Evolutionary conservation across 495 filamentous ascomycete genomes (phyloP).

Genomic region (Aspergillus leporis): DNA sequence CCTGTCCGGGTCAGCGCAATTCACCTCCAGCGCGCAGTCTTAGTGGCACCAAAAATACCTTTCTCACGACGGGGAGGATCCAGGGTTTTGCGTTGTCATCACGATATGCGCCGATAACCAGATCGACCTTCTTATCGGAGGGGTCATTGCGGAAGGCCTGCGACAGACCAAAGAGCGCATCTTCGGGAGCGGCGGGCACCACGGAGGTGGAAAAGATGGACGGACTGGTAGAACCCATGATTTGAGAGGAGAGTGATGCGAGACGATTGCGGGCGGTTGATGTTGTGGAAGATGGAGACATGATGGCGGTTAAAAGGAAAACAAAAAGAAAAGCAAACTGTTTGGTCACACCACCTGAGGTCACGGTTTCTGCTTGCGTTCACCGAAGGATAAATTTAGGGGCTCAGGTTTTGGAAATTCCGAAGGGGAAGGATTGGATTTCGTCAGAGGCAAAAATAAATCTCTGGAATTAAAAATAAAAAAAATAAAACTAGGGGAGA

Average conservation of each 20-base stretch:
- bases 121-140: constrained; percentile 86
- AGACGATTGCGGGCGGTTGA: constrained; percentile 38
- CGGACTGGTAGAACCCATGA: constrained; percentile 45
- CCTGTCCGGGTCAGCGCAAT: constrained; percentile 50
- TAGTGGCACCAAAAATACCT: constrained; percentile 53
- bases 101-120: constrained; percentile 95
- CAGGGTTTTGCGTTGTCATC: constrained; percentile 97
- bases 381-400: constrained; percentile 18
- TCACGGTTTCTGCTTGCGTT: constrained; percentile 26
- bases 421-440: neutral
- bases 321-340: constrained; percentile 13
- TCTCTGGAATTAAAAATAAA: constrained; percentile 11
- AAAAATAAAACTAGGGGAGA: neutral
- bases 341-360: constrained; percentile 24
- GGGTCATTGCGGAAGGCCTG: constrained; percentile 83
- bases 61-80: constrained; percentile 94
- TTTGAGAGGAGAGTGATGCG: constrained; percentile 43
- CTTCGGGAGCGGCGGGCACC: constrained; percentile 89
- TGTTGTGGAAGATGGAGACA: constrained; percentile 24
- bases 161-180: constrained; percentile 93
- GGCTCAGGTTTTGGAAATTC: neutral
- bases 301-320: constrained; percentile 24
- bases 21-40: neutral
- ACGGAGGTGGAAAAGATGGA: constrained; percentile 75
- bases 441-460: constrained; percentile 1